Evolutionary conservation across 139 green algal species (phyloP).

Genomic region (Chloropicon primus): DNA sequence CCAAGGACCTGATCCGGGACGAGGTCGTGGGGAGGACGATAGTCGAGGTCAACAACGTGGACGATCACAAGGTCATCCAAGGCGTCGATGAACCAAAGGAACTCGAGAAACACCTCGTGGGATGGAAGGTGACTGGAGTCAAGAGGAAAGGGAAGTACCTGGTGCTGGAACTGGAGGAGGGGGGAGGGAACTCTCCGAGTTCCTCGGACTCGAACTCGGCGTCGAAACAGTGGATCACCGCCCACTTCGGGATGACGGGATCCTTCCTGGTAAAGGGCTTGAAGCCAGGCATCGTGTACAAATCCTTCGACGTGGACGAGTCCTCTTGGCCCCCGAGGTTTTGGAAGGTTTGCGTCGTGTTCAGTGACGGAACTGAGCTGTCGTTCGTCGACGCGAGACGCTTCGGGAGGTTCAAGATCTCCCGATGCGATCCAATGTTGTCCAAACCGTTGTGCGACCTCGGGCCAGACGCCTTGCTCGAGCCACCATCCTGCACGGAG

Average conservation of each 20-base stretch:
- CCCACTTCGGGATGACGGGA: conserved; percentile 51
- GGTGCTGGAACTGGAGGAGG: conserved; percentile 47
- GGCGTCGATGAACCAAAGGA: not conserved
- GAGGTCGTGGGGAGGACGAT: not conserved
- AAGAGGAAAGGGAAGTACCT: conserved; percentile 62
- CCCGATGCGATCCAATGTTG: conserved; percentile 24
- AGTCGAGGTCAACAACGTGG: too few relatives aligned
- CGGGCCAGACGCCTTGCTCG: conserved; percentile 29
- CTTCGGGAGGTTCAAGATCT: conserved; percentile 35
- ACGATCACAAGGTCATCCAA: not conserved
- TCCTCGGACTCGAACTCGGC: not conserved
- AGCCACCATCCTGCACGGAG: conserved; percentile 24
- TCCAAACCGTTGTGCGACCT: conserved; percentile 9
- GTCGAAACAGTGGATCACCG: not conserved
- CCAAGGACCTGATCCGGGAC: not conserved
- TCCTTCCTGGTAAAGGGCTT: conserved; percentile 36
- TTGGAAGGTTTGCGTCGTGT: conserved; percentile 43
- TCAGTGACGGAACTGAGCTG: conserved; percentile 38
- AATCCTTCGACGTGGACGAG: conserved; percentile 14
- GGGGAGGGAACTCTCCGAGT: not conserved
- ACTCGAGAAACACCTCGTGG: not conserved
- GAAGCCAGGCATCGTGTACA: conserved; percentile 32
- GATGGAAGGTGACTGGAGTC: not conserved
- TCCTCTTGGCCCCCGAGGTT: conserved; percentile 40
- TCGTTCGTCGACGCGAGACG: conserved; percentile 58